These are phyloP conservation scores for Cystobasidium slooffiae DNA, from an alignment of 1,284 basidiomycete species.

Conservation along the genomic window DNA sequence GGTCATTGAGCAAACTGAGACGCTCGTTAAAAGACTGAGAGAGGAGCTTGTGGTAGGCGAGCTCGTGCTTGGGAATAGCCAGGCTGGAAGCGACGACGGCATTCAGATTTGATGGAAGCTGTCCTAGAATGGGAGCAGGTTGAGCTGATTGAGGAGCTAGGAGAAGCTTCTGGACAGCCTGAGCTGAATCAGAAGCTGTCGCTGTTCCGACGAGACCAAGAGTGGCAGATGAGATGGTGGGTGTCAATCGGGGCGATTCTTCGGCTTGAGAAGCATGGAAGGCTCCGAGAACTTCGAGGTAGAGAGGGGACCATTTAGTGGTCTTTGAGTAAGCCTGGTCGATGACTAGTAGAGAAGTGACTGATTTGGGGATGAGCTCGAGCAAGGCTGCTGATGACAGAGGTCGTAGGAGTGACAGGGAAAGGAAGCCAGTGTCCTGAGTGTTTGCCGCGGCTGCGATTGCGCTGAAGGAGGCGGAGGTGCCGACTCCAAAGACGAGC, in stretches of 20 bases:
- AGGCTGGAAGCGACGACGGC: conserved; percentile 50
- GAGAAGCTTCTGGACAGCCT: conserved; percentile 61
- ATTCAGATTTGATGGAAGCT: conserved; percentile 19
- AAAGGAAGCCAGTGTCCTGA: conserved; percentile 68
- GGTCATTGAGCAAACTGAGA: conserved; percentile 83
- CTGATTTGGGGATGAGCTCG: conserved; percentile 67
- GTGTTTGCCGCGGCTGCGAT: conserved; percentile 58
- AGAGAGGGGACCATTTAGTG: conserved; percentile 86
- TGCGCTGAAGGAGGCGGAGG: conserved; percentile 57
- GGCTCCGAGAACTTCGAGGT: conserved; percentile 77
- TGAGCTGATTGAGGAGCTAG: conserved; percentile 46
- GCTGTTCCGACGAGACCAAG: conserved; percentile 62
- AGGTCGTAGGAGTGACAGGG: conserved; percentile 75
- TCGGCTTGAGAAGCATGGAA: conserved; percentile 68
- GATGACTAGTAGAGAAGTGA: conserved; percentile 76
- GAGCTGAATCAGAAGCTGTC: conserved; percentile 60
- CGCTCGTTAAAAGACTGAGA: conserved; percentile 79
- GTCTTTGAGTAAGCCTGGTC: conserved; percentile 77
- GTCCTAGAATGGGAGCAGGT: conserved; percentile 44
- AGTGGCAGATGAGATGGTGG: conserved; percentile 66
- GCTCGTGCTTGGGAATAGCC: conserved; percentile 76
- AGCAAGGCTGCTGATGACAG: conserved; percentile 70
- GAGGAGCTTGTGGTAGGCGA: conserved; percentile 88
- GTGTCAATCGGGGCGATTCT: conserved; percentile 56
- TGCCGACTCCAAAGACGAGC: conserved; percentile 73